phyloP scores from a whole-genome alignment of 768 basidiomycete genomes.

The Kwoniella sp. region DNA sequence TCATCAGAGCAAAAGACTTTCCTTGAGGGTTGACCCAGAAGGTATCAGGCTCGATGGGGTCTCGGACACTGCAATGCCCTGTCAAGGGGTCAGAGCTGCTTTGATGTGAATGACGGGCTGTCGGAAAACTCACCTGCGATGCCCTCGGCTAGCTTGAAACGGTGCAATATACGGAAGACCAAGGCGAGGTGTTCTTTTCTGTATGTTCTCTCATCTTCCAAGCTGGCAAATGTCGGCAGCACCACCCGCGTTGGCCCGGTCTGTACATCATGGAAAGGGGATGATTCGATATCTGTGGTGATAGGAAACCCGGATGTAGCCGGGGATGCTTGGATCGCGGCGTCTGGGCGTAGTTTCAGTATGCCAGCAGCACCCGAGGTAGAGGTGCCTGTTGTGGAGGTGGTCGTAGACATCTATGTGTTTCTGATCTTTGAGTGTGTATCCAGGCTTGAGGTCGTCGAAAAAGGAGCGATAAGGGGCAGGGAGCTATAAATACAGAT shows the following conservation, averaged over 20 bases:
- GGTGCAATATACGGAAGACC: constrained; percentile 33
- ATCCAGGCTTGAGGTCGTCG: too few relatives aligned
- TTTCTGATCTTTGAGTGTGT: too few relatives aligned
- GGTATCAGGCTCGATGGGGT: constrained; percentile 41
- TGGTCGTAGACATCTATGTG: background rate
- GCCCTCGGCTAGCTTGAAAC: constrained; percentile 36
- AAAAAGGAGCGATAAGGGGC: too few relatives aligned
- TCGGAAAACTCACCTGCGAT: constrained; percentile 31
- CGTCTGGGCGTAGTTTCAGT: constrained; percentile 9
- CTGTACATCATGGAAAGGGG: constrained; percentile 35
- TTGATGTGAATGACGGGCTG: background rate
- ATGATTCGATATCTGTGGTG: constrained; percentile 23
- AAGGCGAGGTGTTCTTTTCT: constrained; percentile 41
- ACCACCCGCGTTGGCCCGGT: constrained; percentile 33
- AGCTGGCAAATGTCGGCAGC: constrained; percentile 27
- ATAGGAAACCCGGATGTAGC: constrained; percentile 28
- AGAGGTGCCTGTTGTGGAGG: background rate
- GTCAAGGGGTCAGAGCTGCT: background rate
- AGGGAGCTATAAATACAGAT: too few relatives aligned
- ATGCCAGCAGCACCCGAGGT: background rate
- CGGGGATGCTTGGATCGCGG: constrained; percentile 9
- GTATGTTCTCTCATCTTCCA: constrained; percentile 35
- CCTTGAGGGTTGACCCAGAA: constrained; percentile 47
- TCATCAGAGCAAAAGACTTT: constrained; percentile 37
- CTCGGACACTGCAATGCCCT: constrained; percentile 41